Conservation (phyloP, 177 flowering plant genomes). For the Vitis hybrid region DNA sequence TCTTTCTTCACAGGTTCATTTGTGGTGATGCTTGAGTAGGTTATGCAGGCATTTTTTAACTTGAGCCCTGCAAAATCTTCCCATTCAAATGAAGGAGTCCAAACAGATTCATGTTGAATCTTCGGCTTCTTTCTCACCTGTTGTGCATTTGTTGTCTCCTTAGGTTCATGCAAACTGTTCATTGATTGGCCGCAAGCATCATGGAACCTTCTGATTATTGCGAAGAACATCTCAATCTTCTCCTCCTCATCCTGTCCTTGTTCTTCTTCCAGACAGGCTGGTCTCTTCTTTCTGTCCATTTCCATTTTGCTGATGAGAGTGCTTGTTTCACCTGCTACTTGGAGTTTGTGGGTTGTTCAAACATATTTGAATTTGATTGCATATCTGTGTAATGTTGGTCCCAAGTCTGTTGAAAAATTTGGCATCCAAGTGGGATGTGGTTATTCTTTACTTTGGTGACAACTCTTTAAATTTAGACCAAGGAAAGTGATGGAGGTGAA, state of each 20-base stretch:
- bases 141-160: background rate
- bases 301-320: background rate
- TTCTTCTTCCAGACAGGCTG: background rate
- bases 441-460: no score
- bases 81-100: background rate
- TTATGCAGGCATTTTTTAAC: no score
- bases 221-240: background rate
- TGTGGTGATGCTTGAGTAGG: no score
- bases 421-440: no score
- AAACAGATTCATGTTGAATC: background rate
- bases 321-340: background rate
- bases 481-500: no score
- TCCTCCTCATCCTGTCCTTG: background rate
- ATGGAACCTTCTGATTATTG: background rate
- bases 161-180: background rate
- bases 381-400: background rate
- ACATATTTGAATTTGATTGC: background rate
- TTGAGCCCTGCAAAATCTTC: no score
- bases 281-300: background rate
- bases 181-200: background rate
- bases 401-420: background rate
- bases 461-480: slow-evolving; percentile 7
- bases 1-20: no score
- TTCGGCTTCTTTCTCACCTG: background rate
- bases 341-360: background rate